Conservation (phyloP, 371 early-diverging fungal species). For the Apophysomyces sp. region DNA sequence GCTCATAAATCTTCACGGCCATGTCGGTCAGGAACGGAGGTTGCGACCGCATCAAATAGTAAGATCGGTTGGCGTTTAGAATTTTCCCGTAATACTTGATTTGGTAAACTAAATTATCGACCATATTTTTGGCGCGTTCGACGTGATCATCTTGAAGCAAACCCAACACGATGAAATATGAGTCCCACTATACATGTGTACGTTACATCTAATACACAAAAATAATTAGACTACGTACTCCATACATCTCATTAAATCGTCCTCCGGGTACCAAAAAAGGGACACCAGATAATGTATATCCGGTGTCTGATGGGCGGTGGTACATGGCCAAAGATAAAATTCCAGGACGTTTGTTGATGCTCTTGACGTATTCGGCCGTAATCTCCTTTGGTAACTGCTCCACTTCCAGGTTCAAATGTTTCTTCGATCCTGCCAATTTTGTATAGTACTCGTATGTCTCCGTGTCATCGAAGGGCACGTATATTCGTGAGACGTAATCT, state of each 20-base stretch:
- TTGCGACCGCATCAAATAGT: conserved; percentile 94
- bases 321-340: conserved; percentile 78
- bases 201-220: neutral
- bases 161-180: conserved; percentile 91
- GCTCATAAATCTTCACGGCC: conserved; percentile 71
- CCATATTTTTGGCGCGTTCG: conserved; percentile 87
- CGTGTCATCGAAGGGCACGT: conserved; percentile 80
- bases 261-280: conserved; percentile 97
- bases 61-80: conserved; percentile 94
- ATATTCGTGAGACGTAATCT: conserved; percentile 72
- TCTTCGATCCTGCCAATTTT: conserved; percentile 51
- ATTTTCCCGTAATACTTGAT: conserved; percentile 96
- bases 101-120: conserved; percentile 91
- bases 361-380: conserved; percentile 81
- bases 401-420: conserved; percentile 70
- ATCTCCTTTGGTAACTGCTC: conserved; percentile 77
- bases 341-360: conserved; percentile 79
- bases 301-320: conserved; percentile 9
- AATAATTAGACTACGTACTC: conserved; percentile 18
- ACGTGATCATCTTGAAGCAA: conserved; percentile 76
- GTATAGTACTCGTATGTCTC: conserved; percentile 73
- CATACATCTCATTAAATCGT: conserved; percentile 97
- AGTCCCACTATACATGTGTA: conserved; percentile 72
- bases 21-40: conserved; percentile 96
- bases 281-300: conserved; percentile 58